These are phyloP conservation scores for Mallotus repandus DNA, from an alignment of 441 rosid genomes.

Conservation along the genomic window DNA sequence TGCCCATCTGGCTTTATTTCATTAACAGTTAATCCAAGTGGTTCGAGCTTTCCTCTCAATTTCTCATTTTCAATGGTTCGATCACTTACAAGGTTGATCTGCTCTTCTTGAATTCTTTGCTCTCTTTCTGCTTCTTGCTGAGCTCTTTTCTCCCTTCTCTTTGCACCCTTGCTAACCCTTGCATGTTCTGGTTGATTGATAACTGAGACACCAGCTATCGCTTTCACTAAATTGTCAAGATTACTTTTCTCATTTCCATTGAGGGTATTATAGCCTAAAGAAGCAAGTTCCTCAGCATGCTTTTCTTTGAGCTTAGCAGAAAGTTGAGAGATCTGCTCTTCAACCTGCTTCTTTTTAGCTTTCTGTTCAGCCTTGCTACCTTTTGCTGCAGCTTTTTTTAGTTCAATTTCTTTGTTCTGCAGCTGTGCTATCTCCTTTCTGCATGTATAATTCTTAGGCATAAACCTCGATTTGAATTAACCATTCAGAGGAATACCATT, in stretches of 20 bases:
- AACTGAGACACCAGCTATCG: slow-evolving; percentile 81
- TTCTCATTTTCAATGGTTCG: slow-evolving; percentile 53
- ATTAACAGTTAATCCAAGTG: slow-evolving; percentile 55
- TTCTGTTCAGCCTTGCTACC: slow-evolving; percentile 99
- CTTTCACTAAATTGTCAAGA: slow-evolving; percentile 73
- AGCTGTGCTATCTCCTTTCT: slow-evolving; percentile 63
- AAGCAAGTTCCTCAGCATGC: slow-evolving; percentile 76
- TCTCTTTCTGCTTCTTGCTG: slow-evolving; percentile 89
- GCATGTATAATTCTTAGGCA: slow-evolving; percentile 7
- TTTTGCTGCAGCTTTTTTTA: slow-evolving; percentile 89
- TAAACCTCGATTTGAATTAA: not conserved
- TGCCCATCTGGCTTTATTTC: slow-evolving; percentile 92
- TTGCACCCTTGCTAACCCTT: slow-evolving; percentile 72
- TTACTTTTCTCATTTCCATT: slow-evolving; percentile 54
- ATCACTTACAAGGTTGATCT: slow-evolving; percentile 65
- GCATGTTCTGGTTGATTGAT: slow-evolving; percentile 51
- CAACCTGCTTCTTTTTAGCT: slow-evolving; percentile 93
- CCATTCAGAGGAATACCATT: not conserved
- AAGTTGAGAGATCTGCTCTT: slow-evolving; percentile 72
- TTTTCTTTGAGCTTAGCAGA: slow-evolving; percentile 72
- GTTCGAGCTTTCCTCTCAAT: slow-evolving; percentile 69
- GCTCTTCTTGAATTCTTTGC: slow-evolving; percentile 86
- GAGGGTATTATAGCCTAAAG: slow-evolving; percentile 54
- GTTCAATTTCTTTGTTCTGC: slow-evolving; percentile 31
- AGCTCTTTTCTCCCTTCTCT: slow-evolving; percentile 79